Conservation (phyloP, 176 grass and related monocot genomes). For the Triticum dicoccoides region DNA sequence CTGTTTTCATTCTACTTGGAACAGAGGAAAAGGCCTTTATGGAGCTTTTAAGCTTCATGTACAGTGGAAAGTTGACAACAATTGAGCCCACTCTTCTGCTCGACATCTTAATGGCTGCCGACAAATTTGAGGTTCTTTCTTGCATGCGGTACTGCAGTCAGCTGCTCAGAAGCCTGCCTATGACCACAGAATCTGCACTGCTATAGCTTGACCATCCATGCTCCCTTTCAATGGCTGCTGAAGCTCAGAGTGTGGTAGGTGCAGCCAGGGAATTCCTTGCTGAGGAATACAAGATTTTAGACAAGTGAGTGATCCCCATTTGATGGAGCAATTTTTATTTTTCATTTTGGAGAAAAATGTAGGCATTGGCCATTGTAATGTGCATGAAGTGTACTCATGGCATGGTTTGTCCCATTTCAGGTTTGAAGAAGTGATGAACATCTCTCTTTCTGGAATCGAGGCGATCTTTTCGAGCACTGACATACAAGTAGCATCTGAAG, state of each 20-base stretch:
- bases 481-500: constrained; percentile 78
- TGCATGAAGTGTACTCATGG: not conserved
- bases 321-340: not conserved
- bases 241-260: constrained; percentile 42
- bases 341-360: not conserved
- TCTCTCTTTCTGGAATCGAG: not conserved
- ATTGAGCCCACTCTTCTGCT: constrained; percentile 55
- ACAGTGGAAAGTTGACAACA: constrained; percentile 76
- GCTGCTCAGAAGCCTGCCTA: constrained; percentile 70
- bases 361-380: not conserved
- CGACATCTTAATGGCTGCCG: constrained; percentile 83
- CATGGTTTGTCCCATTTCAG: not conserved
- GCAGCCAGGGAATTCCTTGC: constrained; percentile 61
- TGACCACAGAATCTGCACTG: constrained; percentile 85
- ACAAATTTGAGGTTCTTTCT: constrained; percentile 94
- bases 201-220: constrained; percentile 85
- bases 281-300: constrained; percentile 49
- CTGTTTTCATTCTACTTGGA: constrained; percentile 35
- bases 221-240: constrained; percentile 41
- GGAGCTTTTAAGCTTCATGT: constrained; percentile 86
- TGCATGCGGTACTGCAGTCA: constrained; percentile 93
- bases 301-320: constrained; percentile 34
- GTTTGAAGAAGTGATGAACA: not conserved
- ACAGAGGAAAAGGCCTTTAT: constrained; percentile 89
- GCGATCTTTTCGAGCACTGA: constrained; percentile 69